Percentiles rank a stretch among this genome's conserved stretches.
Conservation (phyloP, 2,329 filamentous ascomycete genomes). For the Fusarium burgessii region DNA sequence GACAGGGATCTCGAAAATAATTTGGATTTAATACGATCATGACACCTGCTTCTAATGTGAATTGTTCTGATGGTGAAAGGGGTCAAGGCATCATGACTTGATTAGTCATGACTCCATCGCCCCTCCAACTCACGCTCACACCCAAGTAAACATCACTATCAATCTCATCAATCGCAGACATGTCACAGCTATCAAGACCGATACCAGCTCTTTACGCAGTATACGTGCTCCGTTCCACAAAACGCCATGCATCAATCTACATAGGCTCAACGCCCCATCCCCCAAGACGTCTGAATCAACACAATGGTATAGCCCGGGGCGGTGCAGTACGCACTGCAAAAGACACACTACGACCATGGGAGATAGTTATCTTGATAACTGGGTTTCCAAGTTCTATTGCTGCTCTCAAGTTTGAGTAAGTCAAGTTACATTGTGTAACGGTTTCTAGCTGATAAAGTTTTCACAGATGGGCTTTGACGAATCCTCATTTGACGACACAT, state of each 20-base stretch:
- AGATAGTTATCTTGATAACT: conserved; percentile 87
- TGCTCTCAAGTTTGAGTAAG: conserved; percentile 93
- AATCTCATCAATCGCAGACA: conserved; percentile 42
- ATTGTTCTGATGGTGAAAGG: not conserved
- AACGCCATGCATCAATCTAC: conserved; percentile 79
- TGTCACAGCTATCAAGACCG: conserved; percentile 61
- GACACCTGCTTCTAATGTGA: not conserved
- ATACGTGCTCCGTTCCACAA: conserved; percentile 88
- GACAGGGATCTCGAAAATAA: not conserved
- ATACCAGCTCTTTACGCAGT: conserved; percentile 94
- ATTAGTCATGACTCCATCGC: conserved; percentile 43
- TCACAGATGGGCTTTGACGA: conserved; percentile 88
- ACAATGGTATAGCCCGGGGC: conserved; percentile 87
- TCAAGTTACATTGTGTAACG: conserved; percentile 20
- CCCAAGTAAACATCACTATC: conserved; percentile 31
- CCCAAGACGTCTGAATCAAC: conserved; percentile 84
- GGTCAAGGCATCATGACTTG: conserved; percentile 21
- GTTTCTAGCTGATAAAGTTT: conserved; percentile 5
- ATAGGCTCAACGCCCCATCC: conserved; percentile 94
- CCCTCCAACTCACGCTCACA: conserved; percentile 39
- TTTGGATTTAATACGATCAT: not conserved
- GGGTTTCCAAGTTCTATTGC: conserved; percentile 90
- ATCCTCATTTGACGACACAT: conserved; percentile 83
- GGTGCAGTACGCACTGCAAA: conserved; percentile 83
- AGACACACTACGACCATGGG: conserved; percentile 81